Evolutionary conservation across 148 eudicot species (phyloP).

Genomic region (Cornus florida): DNA sequence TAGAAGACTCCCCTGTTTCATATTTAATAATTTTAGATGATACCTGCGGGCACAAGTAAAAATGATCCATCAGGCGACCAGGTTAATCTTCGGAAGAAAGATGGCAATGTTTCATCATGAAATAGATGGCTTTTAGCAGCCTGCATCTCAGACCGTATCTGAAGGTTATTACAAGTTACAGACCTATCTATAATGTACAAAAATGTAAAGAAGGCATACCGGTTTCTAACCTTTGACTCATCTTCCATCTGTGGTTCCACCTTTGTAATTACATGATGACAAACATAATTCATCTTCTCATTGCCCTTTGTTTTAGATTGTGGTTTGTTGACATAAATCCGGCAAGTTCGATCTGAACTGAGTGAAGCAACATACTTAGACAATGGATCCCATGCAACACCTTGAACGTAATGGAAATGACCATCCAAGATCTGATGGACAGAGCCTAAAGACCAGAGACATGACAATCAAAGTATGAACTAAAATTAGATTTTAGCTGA

Average conservation of each 20-base stretch:
- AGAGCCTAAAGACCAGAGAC: constrained; percentile 46
- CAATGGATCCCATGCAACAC: constrained; percentile 98
- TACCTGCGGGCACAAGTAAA: constrained; percentile 95
- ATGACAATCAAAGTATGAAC: constrained; percentile 12
- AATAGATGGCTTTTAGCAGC: constrained; percentile 72
- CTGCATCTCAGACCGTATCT: constrained; percentile 42
- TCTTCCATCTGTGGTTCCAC: constrained; percentile 58
- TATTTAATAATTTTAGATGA: constrained; percentile 4
- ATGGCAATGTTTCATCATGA: constrained; percentile 93
- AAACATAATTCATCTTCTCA: constrained; percentile 68
- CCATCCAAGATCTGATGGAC: constrained; percentile 90
- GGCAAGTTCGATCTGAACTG: constrained; percentile 92
- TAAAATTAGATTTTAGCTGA: background rate
- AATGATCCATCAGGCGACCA: constrained; percentile 99
- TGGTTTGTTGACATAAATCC: constrained; percentile 78
- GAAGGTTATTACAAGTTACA: background rate
- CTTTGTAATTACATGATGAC: constrained; percentile 80
- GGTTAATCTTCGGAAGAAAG: constrained; percentile 92
- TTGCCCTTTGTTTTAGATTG: constrained; percentile 65
- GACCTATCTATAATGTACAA: background rate
- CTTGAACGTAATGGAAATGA: constrained; percentile 96
- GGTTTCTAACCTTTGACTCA: constrained; percentile 67
- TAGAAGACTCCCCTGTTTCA: no score
- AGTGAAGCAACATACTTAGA: constrained; percentile 79
- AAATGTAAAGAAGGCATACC: background rate